Conservation (phyloP, 495 filamentous ascomycete genomes). For the Xylaria palmicola region DNA sequence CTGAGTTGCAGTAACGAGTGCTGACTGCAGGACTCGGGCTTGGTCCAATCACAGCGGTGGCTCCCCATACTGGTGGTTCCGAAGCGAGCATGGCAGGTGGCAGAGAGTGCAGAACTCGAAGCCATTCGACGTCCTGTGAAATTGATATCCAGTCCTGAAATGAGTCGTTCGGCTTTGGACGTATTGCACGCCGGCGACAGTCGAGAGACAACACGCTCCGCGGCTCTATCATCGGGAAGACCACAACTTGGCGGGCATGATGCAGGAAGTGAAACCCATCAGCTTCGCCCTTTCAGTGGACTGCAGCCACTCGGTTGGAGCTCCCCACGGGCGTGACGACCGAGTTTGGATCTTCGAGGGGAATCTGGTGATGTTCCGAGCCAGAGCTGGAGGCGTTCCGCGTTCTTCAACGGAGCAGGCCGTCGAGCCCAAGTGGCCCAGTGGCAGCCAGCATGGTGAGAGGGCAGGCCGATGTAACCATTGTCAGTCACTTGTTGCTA, state of each 20-base stretch:
- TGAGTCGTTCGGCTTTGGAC: conserved; percentile 28
- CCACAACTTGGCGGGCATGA: conserved; percentile 13
- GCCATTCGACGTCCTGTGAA: conserved; percentile 24
- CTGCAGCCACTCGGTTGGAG: background rate
- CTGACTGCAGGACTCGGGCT: conserved; percentile 38
- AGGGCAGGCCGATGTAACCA: background rate
- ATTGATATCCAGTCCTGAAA: conserved; percentile 23
- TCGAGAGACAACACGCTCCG: conserved; percentile 9
- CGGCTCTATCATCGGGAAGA: conserved; percentile 9
- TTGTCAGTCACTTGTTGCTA: background rate
- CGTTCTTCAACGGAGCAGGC: background rate
- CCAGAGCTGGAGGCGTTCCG: background rate
- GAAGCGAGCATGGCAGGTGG: conserved; percentile 18
- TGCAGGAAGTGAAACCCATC: conserved; percentile 11
- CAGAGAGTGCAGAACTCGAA: conserved; percentile 25
- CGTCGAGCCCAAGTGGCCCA: background rate
- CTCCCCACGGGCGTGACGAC: background rate
- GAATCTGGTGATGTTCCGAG: background rate
- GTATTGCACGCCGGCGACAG: conserved; percentile 23
- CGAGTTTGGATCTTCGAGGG: background rate
- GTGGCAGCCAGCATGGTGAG: background rate
- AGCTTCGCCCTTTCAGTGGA: background rate
- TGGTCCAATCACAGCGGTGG: conserved; percentile 29
- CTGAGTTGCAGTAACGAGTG: conserved; percentile 33
- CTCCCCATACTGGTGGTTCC: conserved; percentile 14